These are phyloP conservation scores for Hansfordia pulvinata DNA, from an alignment of 2,329 filamentous ascomycete species.

Conservation along the genomic window DNA sequence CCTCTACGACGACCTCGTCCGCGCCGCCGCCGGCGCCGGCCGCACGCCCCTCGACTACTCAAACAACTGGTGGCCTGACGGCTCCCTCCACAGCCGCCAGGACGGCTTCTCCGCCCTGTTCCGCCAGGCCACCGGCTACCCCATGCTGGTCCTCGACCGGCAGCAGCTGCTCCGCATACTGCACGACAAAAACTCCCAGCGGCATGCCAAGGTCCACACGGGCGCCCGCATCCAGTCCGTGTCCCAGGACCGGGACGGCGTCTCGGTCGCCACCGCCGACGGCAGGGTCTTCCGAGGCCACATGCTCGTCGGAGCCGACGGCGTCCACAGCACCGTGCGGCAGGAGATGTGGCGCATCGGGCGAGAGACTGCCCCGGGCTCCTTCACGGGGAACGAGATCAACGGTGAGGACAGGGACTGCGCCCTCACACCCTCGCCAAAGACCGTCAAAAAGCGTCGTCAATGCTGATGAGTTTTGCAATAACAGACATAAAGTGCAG, in stretches of 20 bases:
- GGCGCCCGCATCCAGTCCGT: constrained; percentile 6
- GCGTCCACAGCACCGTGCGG: constrained; percentile 5
- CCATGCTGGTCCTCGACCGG: constrained; percentile 7
- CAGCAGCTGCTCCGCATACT: constrained; percentile 9
- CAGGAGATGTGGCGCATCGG: constrained; percentile 6
- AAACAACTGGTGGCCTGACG: constrained; percentile 3
- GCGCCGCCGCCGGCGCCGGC: neutral
- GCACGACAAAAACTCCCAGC: constrained; percentile 7
- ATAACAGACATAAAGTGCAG: too few relatives aligned
- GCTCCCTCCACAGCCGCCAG: neutral
- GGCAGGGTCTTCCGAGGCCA: constrained; percentile 3
- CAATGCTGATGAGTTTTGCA: too few relatives aligned
- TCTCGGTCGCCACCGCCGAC: constrained; percentile 3
- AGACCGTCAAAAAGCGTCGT: too few relatives aligned
- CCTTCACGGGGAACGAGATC: too few relatives aligned
- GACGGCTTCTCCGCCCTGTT: constrained; percentile 4
- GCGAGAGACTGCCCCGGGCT: constrained; percentile 4
- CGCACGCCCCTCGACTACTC: constrained; percentile 1
- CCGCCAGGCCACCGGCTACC: constrained; percentile 5
- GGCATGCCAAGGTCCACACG: constrained; percentile 11
- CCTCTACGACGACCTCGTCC: constrained; percentile 14
- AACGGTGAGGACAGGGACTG: too few relatives aligned
- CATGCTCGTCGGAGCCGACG: constrained; percentile 8
- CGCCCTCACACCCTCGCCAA: too few relatives aligned
- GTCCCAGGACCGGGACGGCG: constrained; percentile 3